These are phyloP conservation scores for Ceriops tagal DNA, from an alignment of 345 rosid genomes.

Conservation along the genomic window DNA sequence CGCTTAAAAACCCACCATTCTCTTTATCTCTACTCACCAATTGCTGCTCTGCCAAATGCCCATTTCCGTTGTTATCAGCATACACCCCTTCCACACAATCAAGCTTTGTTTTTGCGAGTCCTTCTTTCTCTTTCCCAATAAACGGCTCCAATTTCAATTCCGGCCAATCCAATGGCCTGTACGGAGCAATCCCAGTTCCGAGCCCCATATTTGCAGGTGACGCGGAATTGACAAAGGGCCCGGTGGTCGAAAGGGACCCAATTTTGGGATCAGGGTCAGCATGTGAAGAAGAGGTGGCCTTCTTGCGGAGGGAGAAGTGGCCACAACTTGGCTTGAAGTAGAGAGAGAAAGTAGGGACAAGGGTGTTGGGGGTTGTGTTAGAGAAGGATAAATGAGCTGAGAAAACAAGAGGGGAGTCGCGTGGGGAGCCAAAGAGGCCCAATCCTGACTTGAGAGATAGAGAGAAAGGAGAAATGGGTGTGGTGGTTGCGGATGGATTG, in stretches of 20 bases:
- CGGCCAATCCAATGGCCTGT: constrained; percentile 43
- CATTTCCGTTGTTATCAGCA: constrained; percentile 21
- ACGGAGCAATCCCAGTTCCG: constrained; percentile 27
- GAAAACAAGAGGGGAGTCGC: constrained; percentile 52
- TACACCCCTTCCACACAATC: constrained; percentile 10
- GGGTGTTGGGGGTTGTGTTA: constrained; percentile 13
- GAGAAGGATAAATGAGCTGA: constrained; percentile 49
- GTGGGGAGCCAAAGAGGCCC: constrained; percentile 60
- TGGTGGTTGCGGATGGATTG: constrained; percentile 17
- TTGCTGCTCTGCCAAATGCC: constrained; percentile 20
- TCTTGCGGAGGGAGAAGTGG: constrained; percentile 44
- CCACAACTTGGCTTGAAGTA: constrained; percentile 63
- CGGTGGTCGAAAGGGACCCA: constrained; percentile 16
- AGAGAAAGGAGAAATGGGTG: constrained; percentile 38
- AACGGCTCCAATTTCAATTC: constrained; percentile 54
- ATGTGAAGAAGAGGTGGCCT: constrained; percentile 28
- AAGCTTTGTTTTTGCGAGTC: constrained; percentile 13
- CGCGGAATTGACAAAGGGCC: constrained; percentile 14
- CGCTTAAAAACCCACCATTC: constrained; percentile 29
- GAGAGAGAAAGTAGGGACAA: constrained; percentile 51
- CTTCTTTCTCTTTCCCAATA: constrained; percentile 22
- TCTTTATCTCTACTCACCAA: constrained; percentile 22
- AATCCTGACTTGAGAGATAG: constrained; percentile 59
- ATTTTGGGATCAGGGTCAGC: constrained; percentile 17
- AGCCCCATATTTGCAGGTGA: constrained; percentile 23